Evolutionary conservation across 495 filamentous ascomycete species (phyloP).

Genomic region (Bryoglossum gracile): DNA sequence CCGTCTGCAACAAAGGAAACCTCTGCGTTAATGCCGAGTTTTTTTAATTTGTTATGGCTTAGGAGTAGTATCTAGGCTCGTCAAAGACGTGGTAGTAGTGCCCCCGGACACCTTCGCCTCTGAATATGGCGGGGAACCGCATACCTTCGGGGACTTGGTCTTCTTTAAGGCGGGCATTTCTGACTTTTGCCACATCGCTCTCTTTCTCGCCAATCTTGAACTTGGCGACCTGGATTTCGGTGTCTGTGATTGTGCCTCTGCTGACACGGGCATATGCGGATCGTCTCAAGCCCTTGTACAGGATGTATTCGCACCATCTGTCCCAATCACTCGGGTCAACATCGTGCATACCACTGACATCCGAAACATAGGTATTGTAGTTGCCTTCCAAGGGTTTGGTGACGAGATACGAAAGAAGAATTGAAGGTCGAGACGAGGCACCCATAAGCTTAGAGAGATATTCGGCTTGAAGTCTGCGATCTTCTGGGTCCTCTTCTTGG

Average conservation of each 20-base stretch:
- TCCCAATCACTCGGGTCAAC: constrained; percentile 94
- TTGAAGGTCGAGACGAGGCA: constrained; percentile 66
- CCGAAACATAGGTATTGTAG: constrained; percentile 93
- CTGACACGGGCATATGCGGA: constrained; percentile 88
- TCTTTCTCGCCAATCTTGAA: constrained; percentile 76
- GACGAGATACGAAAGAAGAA: constrained; percentile 88
- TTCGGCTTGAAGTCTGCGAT: constrained; percentile 79
- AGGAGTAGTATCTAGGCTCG: constrained; percentile 66
- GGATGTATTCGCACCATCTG: constrained; percentile 97
- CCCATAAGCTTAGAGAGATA: constrained; percentile 90
- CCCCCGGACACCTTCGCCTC: constrained; percentile 76
- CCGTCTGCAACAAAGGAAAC: constrained; percentile 9
- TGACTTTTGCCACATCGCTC: constrained; percentile 44
- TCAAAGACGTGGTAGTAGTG: constrained; percentile 96
- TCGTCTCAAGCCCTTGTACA: constrained; percentile 83
- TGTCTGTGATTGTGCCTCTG: constrained; percentile 89
- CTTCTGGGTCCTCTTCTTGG: constrained; percentile 95
- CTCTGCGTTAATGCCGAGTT: not conserved
- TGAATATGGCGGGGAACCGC: constrained; percentile 84
- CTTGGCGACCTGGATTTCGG: constrained; percentile 94
- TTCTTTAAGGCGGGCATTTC: constrained; percentile 45
- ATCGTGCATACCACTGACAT: constrained; percentile 84
- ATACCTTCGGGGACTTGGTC: constrained; percentile 65
- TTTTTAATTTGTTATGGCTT: too few relatives aligned
- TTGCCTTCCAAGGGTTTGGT: constrained; percentile 87